Evolutionary conservation across 768 basidiomycete species (phyloP), one percentile per base, ranked within the genome.

Genomic region (Mycena rosella): DNA sequence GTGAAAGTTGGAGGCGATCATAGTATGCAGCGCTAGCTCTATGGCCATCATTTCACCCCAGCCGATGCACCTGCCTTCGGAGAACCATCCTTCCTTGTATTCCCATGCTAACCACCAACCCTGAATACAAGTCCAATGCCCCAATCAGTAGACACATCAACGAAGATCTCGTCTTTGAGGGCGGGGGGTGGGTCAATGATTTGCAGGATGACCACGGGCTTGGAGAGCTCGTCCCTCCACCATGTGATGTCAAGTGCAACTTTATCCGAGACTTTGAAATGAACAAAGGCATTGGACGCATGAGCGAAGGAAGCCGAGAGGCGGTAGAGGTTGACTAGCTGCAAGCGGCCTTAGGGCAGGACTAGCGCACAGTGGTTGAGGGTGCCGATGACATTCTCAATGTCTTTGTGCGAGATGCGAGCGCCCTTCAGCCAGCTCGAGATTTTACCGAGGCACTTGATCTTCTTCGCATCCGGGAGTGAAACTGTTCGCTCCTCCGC

Each of bases 1-100:
- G 8, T 36, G 53, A 32, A 74, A 42, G 7, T 76, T 75, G 0
- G 74, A 55, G 0, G 78, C 67, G 4, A 82, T 70, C 9, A 81
- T 2, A 78, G 44, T 74, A 1, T 74, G 75, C 1, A 85, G 32
- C 0, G 81, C 84, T 0, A 86, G 72, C 58, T 85, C 84, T 0
- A 84, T 74, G 0, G 82, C 84, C 0, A 82, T 77, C 74, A 84
- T 79, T 71, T 85, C 85, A 0, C 79, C 81, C 84, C 85, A 86
- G 7, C 79, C 78, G 24, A 83, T 85, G 60, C 79, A 72, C 11
- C 79, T 45, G 11, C 76, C 74, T 0, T 74, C 58, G 3, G 53
- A 38, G 18, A 72, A 67, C 79, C 80, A 81, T 7, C 79, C 78
- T 0, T 65, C 47, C 20, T 60, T 73, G 14, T 85, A 72, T 29